A percentile compares a stretch with the other conserved stretches of the same genome.
These are phyloP conservation scores for Phenoliferia sp. DNA, from an alignment of 1,284 basidiomycete species.

Conservation along the genomic window DNA sequence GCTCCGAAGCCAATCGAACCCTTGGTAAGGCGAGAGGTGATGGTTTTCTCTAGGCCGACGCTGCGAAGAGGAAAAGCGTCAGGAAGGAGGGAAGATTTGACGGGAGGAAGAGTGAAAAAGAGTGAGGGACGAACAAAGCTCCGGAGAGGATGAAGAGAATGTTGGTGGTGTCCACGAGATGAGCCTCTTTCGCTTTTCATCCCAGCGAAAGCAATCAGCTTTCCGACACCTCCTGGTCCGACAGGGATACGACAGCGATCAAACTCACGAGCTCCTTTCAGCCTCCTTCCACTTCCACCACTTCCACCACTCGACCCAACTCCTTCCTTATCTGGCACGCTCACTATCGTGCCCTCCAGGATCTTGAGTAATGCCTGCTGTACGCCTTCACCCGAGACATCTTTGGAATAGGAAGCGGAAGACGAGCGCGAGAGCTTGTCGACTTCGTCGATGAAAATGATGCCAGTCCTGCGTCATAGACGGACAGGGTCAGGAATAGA, in stretches of 20 bases:
- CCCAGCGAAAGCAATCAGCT: background rate
- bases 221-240: background rate
- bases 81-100: background rate
- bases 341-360: constrained; percentile 84
- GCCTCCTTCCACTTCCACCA: constrained; percentile 3
- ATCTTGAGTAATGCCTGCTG: constrained; percentile 86
- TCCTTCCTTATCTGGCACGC: constrained; percentile 62
- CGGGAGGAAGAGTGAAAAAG: no score
- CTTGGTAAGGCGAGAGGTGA: constrained; percentile 71
- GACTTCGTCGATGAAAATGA: constrained; percentile 93
- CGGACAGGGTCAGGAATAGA: background rate
- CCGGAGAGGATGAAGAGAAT: constrained; percentile 87
- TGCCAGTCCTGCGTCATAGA: constrained; percentile 52
- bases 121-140: constrained; percentile 8
- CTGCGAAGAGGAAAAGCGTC: background rate
- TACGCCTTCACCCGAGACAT: constrained; percentile 93
- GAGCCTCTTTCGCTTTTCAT: constrained; percentile 8
- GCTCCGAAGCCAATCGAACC: constrained; percentile 87
- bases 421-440: constrained; percentile 81
- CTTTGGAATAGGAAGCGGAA: constrained; percentile 60
- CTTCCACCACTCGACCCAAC: background rate
- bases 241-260: background rate
- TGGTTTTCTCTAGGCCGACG: constrained; percentile 79
- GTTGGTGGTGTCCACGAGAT: constrained; percentile 65
- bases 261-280: constrained; percentile 14